Evolutionary conservation across 202 grass and related monocot species (phyloP), one percentile per base, ranked within the genome.

Genomic region (Schoenoplectus tabernaemontani): DNA sequence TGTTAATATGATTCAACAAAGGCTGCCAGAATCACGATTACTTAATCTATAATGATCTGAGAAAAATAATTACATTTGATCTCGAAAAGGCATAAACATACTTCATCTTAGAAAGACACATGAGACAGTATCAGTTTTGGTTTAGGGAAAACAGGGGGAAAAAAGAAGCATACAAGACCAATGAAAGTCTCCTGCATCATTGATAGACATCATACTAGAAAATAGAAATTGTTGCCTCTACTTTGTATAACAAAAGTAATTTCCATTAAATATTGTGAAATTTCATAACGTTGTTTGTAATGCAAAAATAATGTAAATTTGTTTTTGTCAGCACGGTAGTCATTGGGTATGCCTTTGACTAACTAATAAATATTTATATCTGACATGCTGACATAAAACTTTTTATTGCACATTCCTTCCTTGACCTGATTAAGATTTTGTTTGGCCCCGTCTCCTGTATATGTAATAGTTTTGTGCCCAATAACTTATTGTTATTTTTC

Each of bases 401-500:
- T 19, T 72, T 48, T n/a, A 17, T 32, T 16, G 23, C 24, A 28
- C 24, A 51, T 73, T 23, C n/a, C 24, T 73, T 73, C 7, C 24
- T 48, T 11, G 44, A 73, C 44, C 68, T 32, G 23, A 32, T 48
- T 51, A 73, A 71, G 12, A 51, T 73, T 51, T 73, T 13, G 23
- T n/a, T 30, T 51, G 22, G 42, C 12, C 68, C 44, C 33, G 3
- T 24, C 44, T 23, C 43, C n/a, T 24, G 50, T 17, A 0, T 73
- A 43, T 50, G 43, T 51, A 7, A 2, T 73, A 51, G 24, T 47
- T 50, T 73, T 73, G 43, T 17, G 43, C 44, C 68, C 23, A 17
- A 83, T 76, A 68, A 30, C 41, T 81, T 80, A 33, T 17, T 78
- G 28, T 78, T 65, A 66, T 82, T 36, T 78, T 19, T 28, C 46